Conservation (phyloP, 805 yeast species). For the Ogataea chonburiensis region DNA sequence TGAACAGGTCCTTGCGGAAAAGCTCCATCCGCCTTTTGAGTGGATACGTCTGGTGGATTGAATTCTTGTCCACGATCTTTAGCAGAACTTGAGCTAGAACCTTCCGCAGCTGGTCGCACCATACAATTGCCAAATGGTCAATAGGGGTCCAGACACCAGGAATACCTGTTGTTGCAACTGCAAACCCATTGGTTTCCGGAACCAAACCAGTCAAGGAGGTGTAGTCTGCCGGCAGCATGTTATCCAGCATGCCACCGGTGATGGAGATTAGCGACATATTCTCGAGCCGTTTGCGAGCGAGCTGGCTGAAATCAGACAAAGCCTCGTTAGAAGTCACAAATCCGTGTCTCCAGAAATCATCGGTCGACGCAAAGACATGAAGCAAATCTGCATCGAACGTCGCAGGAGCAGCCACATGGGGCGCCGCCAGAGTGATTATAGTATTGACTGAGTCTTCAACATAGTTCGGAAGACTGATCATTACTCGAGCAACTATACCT, state of each 20-base stretch:
- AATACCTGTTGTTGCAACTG: conserved; percentile 80
- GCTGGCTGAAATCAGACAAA: conserved; percentile 15
- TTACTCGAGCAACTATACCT: conserved; percentile 86
- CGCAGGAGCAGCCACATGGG: conserved; percentile 89
- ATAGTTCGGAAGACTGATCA: conserved; percentile 80
- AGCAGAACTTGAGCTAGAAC: conserved; percentile 58
- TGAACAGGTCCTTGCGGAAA: conserved; percentile 44
- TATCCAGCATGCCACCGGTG: conserved; percentile 84
- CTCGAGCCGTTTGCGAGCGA: conserved; percentile 47
- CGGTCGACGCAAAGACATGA: conserved; percentile 68
- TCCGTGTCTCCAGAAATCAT: conserved; percentile 77
- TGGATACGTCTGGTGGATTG: conserved; percentile 49
- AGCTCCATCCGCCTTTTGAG: conserved; percentile 57
- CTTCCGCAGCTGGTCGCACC: conserved; percentile 88
- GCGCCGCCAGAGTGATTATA: conserved; percentile 82
- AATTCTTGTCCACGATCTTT: conserved; percentile 52
- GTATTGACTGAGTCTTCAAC: conserved; percentile 71
- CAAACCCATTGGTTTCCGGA: conserved; percentile 75
- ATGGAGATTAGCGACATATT: conserved; percentile 76
- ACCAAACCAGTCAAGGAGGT: conserved; percentile 69
- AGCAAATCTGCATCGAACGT: conserved; percentile 89
- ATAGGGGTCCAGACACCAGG: conserved; percentile 92
- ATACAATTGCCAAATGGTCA: conserved; percentile 92
- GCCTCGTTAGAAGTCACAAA: conserved; percentile 32
- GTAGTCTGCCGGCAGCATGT: conserved; percentile 85